A percentile compares a stretch with the other conserved stretches of the same genome.
These are phyloP conservation scores for Teratosphaeria pseudoeucalypti DNA, from an alignment of 2,329 filamentous ascomycete species.

Conservation along the genomic window DNA sequence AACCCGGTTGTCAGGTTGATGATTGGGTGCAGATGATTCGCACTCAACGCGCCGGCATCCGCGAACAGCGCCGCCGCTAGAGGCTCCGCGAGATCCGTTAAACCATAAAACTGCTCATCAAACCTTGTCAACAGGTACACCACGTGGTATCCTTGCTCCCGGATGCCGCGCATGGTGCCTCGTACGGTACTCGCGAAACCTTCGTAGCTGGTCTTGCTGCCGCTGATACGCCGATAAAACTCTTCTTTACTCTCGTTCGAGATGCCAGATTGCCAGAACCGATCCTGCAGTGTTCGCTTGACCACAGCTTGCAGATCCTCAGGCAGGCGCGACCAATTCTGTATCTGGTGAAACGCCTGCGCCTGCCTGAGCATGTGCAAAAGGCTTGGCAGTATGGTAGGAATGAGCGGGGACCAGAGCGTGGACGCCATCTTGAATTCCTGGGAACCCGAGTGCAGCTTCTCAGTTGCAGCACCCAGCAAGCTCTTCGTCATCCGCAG, in stretches of 20 bases:
- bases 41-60: constrained; percentile 71
- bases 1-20: constrained; percentile 80
- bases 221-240: constrained; percentile 84
- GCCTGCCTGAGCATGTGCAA: constrained; percentile 80
- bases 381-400: constrained; percentile 72
- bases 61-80: constrained; percentile 75
- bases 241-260: constrained; percentile 92
- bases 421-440: constrained; percentile 65
- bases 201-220: constrained; percentile 81
- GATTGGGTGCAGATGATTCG: constrained; percentile 89
- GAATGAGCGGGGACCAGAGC: constrained; percentile 79
- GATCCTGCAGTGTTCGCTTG: constrained; percentile 74
- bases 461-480: constrained; percentile 85
- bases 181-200: constrained; percentile 89
- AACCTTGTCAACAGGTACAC: constrained; percentile 87
- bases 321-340: constrained; percentile 71
- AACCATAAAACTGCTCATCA: constrained; percentile 82
- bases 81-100: constrained; percentile 69
- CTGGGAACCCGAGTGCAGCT: constrained; percentile 61
- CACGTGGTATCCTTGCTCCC: constrained; percentile 89
- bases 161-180: constrained; percentile 75
- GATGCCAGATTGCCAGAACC: constrained; percentile 98
- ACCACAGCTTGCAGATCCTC: constrained; percentile 68
- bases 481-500: constrained; percentile 83
- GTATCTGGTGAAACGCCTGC: constrained; percentile 79